Evolutionary conservation across 805 yeast genomes (phyloP).

Genomic region (Schizosaccharomyces pombe): DNA sequence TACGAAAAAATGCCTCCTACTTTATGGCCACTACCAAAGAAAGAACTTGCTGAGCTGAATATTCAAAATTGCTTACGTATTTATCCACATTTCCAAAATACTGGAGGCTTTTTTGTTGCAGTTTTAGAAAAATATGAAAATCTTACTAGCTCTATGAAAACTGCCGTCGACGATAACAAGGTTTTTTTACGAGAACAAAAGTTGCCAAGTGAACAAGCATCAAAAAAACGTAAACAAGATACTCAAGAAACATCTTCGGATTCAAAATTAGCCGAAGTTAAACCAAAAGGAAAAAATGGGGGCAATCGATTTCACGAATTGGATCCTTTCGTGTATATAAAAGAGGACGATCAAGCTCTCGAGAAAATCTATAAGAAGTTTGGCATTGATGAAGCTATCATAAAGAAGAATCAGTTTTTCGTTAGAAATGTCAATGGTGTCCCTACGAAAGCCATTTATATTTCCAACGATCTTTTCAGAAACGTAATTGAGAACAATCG

Average conservation of each 20-base stretch:
- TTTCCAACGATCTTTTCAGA: constrained; percentile 57
- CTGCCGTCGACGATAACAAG: background rate
- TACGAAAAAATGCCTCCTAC: background rate
- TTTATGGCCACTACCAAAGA: background rate
- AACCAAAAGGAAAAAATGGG: background rate
- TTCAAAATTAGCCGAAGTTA: too few species aligned
- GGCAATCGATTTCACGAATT: background rate
- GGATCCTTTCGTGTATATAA: background rate
- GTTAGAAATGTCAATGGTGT: constrained; percentile 94
- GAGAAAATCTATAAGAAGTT: constrained; percentile 25
- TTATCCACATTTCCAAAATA: constrained; percentile 91
- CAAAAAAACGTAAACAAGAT: background rate
- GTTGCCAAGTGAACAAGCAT: background rate
- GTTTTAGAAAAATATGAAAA: constrained; percentile 45
- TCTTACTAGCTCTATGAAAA: background rate
- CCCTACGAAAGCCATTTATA: constrained; percentile 75
- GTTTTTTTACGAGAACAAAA: background rate
- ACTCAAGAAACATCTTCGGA: background rate
- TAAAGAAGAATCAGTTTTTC: constrained; percentile 21
- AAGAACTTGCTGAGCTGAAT: background rate
- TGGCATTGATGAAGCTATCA: background rate
- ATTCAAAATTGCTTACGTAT: constrained; percentile 27
- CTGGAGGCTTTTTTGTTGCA: constrained; percentile 94
- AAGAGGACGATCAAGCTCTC: background rate
- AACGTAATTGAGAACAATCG: constrained; percentile 48